These are phyloP conservation scores for Teunomyces cretensis DNA, from an alignment of 805 yeast genomes.

Conservation along the genomic window DNA sequence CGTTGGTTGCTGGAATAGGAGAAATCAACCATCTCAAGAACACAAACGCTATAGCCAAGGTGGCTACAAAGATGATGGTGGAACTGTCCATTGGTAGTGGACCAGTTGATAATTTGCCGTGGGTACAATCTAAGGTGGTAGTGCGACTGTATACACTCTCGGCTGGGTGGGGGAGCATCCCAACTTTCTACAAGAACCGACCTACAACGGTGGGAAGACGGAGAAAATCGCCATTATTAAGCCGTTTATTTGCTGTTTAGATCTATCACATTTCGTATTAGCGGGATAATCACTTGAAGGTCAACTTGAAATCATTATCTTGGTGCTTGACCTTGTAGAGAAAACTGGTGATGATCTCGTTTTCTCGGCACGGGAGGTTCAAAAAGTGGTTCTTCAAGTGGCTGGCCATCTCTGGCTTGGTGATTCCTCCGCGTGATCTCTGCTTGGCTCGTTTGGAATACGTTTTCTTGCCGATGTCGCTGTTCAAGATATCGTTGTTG, in stretches of 20 bases:
- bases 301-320: slow-evolving; percentile 42
- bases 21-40: slow-evolving; percentile 66
- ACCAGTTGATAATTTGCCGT: too few species aligned
- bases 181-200: too few species aligned
- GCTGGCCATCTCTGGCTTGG: slow-evolving; percentile 59
- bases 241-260: too few species aligned
- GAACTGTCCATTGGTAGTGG: slow-evolving; percentile 51
- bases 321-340: slow-evolving; percentile 81
- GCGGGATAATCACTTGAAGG: slow-evolving; percentile 29
- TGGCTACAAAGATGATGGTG: slow-evolving; percentile 48
- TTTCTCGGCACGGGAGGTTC: slow-evolving; percentile 62
- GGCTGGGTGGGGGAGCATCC: too few species aligned
- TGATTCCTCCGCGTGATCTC: slow-evolving; percentile 37
- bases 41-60: slow-evolving; percentile 53
- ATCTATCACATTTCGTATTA: neutral
- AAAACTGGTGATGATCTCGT: slow-evolving; percentile 85
- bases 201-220: too few species aligned
- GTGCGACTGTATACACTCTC: neutral
- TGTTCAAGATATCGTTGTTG: slow-evolving; percentile 67
- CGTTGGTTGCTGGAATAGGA: slow-evolving; percentile 48
- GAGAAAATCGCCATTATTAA: too few species aligned
- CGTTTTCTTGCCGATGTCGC: slow-evolving; percentile 74
- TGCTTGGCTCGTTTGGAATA: slow-evolving; percentile 29
- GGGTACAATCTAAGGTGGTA: neutral
- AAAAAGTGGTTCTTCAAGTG: slow-evolving; percentile 70